A percentile compares a stretch with the other conserved stretches of the same genome.
These are phyloP conservation scores for Salix purpurea DNA, from an alignment of 345 rosid species.

Conservation along the genomic window DNA sequence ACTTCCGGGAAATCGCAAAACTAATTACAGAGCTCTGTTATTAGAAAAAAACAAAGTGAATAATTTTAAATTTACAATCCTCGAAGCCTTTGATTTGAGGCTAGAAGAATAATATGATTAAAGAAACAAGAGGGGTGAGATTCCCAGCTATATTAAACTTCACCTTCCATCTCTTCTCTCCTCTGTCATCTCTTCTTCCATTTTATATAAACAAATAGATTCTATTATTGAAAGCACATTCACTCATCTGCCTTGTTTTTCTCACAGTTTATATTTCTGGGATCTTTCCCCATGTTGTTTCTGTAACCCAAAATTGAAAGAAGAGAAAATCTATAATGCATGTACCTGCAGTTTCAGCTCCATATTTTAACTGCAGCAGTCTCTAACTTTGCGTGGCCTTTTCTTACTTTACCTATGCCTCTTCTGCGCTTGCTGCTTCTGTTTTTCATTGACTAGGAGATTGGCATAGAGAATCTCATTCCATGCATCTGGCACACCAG, in stretches of 20 bases:
- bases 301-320: constrained; percentile 11
- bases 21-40: background rate
- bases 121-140: background rate
- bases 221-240: background rate
- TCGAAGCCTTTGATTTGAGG: constrained; percentile 16
- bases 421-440: constrained; percentile 37
- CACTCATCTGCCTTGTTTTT: background rate
- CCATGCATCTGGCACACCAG: constrained; percentile 94
- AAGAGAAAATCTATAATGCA: constrained; percentile 11
- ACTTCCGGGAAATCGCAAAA: background rate
- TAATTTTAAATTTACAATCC: constrained; percentile 8
- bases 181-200: background rate
- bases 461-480: constrained; percentile 81
- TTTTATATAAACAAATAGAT: background rate
- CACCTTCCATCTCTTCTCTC: background rate
- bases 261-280: background rate
- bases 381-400: background rate
- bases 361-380: background rate
- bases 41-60: constrained; percentile 1
- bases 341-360: constrained; percentile 8
- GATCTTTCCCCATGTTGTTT: constrained; percentile 13
- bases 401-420: constrained; percentile 30
- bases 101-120: background rate
- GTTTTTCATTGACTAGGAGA: constrained; percentile 50
- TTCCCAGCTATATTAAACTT: background rate